phyloP scores from a whole-genome alignment of 768 basidiomycete species.

The Amanita rimosa region DNA sequence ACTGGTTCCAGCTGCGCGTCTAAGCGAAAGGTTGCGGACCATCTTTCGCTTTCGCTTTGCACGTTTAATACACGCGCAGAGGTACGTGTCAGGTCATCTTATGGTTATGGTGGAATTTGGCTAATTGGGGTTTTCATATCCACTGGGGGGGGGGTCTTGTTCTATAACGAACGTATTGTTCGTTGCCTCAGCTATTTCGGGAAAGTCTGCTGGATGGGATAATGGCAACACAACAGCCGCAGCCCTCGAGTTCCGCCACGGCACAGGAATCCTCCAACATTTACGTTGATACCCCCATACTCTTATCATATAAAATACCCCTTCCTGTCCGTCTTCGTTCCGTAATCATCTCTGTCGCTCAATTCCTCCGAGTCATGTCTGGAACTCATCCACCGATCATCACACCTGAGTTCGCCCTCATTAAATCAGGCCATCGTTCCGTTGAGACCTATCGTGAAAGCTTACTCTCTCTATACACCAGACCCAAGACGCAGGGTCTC shows the following conservation, averaged over 20 bases:
- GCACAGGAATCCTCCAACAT: neutral
- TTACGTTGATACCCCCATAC: neutral
- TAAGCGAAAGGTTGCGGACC: no score
- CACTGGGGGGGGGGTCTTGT: no score
- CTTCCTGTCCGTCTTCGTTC: neutral
- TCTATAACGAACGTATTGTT: no score
- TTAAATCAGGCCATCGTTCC: neutral
- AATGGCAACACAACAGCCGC: neutral
- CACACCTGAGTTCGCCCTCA: neutral
- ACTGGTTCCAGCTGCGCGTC: no score
- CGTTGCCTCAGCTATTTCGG: no score
- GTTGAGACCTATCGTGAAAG: neutral
- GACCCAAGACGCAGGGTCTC: neutral
- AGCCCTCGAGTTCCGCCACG: neutral
- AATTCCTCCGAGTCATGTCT: neutral
- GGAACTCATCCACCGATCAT: no score
- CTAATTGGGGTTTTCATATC: no score
- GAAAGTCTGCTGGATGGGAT: neutral
- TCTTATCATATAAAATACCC: neutral
- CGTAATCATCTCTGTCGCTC: neutral
- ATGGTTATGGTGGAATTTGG: no score
- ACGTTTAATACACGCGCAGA: no score
- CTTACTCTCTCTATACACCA: neutral
- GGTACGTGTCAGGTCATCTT: no score
- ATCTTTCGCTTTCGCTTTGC: no score